A percentile compares a stretch with the other conserved stretches of the same genome.
phyloP scores from a whole-genome alignment of 495 filamentous ascomycete genomes.

The Penicillium cosmopolitanum region DNA sequence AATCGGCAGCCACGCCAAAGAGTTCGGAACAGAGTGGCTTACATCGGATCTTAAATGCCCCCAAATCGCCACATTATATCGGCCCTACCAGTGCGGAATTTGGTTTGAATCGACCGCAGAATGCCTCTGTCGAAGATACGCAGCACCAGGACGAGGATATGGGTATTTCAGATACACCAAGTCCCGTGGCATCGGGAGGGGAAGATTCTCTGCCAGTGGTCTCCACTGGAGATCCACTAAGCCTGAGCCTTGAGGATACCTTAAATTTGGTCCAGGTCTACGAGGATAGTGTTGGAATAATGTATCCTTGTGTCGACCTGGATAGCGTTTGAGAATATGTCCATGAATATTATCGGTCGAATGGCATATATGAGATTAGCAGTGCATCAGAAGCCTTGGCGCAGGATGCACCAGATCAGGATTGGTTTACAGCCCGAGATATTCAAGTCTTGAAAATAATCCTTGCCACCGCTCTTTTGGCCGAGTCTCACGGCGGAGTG shows the following conservation, averaged over 20 bases:
- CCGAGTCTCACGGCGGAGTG: slow-evolving; percentile 77
- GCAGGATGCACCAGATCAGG: slow-evolving; percentile 48
- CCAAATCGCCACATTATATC: slow-evolving; percentile 42
- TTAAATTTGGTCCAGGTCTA: slow-evolving; percentile 70
- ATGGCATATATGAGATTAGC: slow-evolving; percentile 31
- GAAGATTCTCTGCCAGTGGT: background rate
- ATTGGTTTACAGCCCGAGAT: slow-evolving; percentile 65
- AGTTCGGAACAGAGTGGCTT: slow-evolving; percentile 12
- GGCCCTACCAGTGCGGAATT: slow-evolving; percentile 50
- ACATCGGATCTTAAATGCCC: slow-evolving; percentile 42
- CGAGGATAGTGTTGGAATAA: slow-evolving; percentile 77
- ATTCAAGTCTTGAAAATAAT: slow-evolving; percentile 77
- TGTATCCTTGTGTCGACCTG: slow-evolving; percentile 82
- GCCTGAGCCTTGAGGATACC: slow-evolving; percentile 59
- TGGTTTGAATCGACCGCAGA: slow-evolving; percentile 30
- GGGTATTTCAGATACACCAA: slow-evolving; percentile 24
- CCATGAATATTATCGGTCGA: slow-evolving; percentile 46
- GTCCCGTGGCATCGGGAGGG: slow-evolving; percentile 24
- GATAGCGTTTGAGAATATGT: slow-evolving; percentile 56
- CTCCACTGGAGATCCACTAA: slow-evolving; percentile 24
- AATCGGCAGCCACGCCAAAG: slow-evolving; percentile 5
- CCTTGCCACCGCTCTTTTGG: slow-evolving; percentile 68
- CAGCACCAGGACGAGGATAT: slow-evolving; percentile 19
- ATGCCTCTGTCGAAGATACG: background rate
- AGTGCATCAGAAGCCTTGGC: slow-evolving; percentile 57